Percentiles rank a stretch among this genome's conserved stretches.
Evolutionary conservation across 495 filamentous ascomycete genomes (phyloP).

Genomic region (Aspergillus kassunensis): DNA sequence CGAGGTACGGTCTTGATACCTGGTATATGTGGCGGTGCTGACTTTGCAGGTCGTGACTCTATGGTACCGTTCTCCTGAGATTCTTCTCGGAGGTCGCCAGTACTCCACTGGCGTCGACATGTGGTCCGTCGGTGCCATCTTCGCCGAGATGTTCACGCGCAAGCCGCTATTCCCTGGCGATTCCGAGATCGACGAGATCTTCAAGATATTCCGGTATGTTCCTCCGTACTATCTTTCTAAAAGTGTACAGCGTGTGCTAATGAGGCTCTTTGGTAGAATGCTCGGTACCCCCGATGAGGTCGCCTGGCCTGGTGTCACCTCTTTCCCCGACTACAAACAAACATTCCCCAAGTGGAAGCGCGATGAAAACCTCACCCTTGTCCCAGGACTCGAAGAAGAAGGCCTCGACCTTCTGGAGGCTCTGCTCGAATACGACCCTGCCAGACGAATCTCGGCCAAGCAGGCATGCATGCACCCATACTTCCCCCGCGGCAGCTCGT

Average conservation of each 20-base stretch:
- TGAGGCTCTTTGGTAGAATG: constrained; percentile 47
- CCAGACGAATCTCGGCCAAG: constrained; percentile 90
- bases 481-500: constrained; percentile 67
- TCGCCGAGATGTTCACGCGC: constrained; percentile 98
- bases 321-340: constrained; percentile 95
- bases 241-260: background rate
- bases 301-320: constrained; percentile 92
- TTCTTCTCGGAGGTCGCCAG: constrained; percentile 92
- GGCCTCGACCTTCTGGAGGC: constrained; percentile 86
- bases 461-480: constrained; percentile 91
- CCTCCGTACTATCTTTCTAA: background rate
- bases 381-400: constrained; percentile 62
- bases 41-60: constrained; percentile 77
- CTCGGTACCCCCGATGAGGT: constrained; percentile 88
- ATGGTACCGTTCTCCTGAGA: constrained; percentile 98
- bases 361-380: constrained; percentile 55
- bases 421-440: constrained; percentile 92
- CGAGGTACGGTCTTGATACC: no score
- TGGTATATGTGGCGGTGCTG: no score
- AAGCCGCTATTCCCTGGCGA: constrained; percentile 97
- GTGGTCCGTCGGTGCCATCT: constrained; percentile 99
- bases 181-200: constrained; percentile 99
- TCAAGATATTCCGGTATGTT: constrained; percentile 93
- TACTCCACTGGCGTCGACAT: constrained; percentile 99
- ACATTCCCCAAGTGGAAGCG: constrained; percentile 96